Evolutionary conservation across 2,329 filamentous ascomycete species (phyloP), one percentile per base, ranked within the genome.

Genomic region (Meredithiella fracta): DNA sequence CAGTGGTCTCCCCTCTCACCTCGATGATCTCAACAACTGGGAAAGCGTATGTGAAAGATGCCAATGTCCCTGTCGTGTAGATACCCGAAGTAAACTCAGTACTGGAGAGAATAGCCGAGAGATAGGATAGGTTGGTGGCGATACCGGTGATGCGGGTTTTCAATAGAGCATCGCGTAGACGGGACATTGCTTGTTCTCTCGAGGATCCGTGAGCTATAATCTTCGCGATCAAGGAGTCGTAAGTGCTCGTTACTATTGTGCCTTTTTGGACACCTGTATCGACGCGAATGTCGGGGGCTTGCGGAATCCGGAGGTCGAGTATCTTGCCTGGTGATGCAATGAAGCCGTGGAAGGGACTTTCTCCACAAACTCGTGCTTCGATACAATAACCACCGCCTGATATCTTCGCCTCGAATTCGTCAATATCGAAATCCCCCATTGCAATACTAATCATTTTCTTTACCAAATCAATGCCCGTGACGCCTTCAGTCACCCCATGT

Each of bases 191-290:
- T 42, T 79, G 76, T 58, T 74, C 67, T 23, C 85, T 73, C 47
- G 74, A 73, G 1, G 71, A 68, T 0, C 78, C 84, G 53, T 75
- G 73, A 0, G 85, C 79, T 54, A 87, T 87, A 60, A 88, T 70
- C 64, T 89, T 88, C 1, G 83, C 80, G 51, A 89, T 80, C 73
- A 88, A 82, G 0, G 85, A 83, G 62, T 89, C 85, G 64, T 88
- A 89, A 60, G 85, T 79, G 3, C 82, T 80, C 0, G 83, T 85
- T 1, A 89, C 78, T 61, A 84, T 77, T 57, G 85, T 83, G 4
- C 84, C 84, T 29, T 76, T 70, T 22, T 79, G 73, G 60, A 89
- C 85, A 22, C 83, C 83, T 3, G 81, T 81, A 62, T 87, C 83
- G 55, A 86, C 79, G 9, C 83, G 75, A 4, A 85, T 75, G 29